Evolutionary conservation across 1,139 yeast species (phyloP).

Genomic region (Suhomyces choctaworum): DNA sequence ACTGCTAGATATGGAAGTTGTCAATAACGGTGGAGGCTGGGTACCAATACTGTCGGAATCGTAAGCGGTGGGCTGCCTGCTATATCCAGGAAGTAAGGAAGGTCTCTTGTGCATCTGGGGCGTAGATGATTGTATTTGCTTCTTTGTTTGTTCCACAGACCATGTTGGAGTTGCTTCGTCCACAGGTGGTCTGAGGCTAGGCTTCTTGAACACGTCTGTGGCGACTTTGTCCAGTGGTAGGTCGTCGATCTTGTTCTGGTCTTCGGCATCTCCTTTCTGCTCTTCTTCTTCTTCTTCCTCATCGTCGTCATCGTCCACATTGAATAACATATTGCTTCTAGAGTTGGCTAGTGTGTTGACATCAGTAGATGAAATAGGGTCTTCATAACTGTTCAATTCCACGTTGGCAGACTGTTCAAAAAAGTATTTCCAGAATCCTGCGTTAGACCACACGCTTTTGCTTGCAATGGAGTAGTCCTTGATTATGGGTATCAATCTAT

Average conservation of each 20-base stretch:
- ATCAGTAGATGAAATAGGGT: conserved; percentile 31
- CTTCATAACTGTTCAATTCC: conserved; percentile 59
- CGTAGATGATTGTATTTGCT: conserved; percentile 34
- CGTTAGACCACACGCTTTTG: conserved; percentile 57
- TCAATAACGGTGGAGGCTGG: conserved; percentile 25
- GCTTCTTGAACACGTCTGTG: conserved; percentile 21
- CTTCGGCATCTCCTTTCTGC: conserved; percentile 7
- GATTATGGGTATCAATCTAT: conserved; percentile 61
- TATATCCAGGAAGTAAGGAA: conserved; percentile 13
- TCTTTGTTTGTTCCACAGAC: conserved; percentile 35
- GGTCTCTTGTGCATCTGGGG: conserved; percentile 32
- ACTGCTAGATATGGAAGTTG: conserved; percentile 17
- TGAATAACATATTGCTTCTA: conserved; percentile 14
- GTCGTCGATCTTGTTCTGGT: background rate
- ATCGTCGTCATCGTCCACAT: conserved; percentile 21
- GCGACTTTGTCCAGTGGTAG: conserved; percentile 1
- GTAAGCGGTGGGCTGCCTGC: conserved; percentile 16
- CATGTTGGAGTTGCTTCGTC: conserved; percentile 43
- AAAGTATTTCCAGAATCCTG: conserved; percentile 73
- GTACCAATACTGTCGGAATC: conserved; percentile 29
- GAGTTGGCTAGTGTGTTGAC: conserved; percentile 21
- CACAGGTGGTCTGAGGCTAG: conserved; percentile 22
- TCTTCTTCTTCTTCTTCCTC: conserved; percentile 11
- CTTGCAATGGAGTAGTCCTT: conserved; percentile 58
- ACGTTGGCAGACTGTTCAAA: conserved; percentile 77